Evolutionary conservation across 192 early-diverging fungal species (phyloP).

Genomic region (Podochytrium sp.): DNA sequence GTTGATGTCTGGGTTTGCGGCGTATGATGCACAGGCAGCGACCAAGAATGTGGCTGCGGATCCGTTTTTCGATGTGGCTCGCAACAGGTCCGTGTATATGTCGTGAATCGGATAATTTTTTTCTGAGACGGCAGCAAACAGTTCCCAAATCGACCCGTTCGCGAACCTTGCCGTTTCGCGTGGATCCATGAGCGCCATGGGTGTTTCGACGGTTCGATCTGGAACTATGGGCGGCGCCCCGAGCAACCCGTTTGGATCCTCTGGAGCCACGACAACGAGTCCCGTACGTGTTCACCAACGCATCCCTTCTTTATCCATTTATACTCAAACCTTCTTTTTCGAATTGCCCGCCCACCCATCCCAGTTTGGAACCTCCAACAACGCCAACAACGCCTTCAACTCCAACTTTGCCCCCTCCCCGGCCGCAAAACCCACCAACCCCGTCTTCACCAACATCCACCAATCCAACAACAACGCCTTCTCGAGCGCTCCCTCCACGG

Average conservation of each 20-base stretch:
- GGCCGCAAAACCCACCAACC: background rate
- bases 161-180: constrained; percentile 14
- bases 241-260: constrained; percentile 14
- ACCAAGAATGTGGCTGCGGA: constrained; percentile 15
- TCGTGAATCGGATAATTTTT: background rate
- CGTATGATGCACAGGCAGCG: constrained; percentile 19
- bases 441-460: background rate
- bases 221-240: background rate
- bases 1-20: constrained; percentile 11
- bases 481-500: constrained; percentile 2
- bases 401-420: background rate
- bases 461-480: constrained; percentile 12
- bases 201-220: constrained; percentile 10
- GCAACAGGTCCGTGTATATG: background rate
- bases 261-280: background rate
- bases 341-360: too few species aligned
- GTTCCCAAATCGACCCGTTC: constrained; percentile 27
- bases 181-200: constrained; percentile 10
- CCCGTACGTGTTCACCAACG: too few species aligned
- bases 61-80: constrained; percentile 24
- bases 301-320: too few species aligned
- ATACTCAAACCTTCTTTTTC: too few species aligned
- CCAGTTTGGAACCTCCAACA: constrained; percentile 10
- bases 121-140: too few species aligned
- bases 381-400: background rate